Evolutionary conservation across 2,329 filamentous ascomycete genomes (phyloP).

Genomic region (Penicillium sp.): DNA sequence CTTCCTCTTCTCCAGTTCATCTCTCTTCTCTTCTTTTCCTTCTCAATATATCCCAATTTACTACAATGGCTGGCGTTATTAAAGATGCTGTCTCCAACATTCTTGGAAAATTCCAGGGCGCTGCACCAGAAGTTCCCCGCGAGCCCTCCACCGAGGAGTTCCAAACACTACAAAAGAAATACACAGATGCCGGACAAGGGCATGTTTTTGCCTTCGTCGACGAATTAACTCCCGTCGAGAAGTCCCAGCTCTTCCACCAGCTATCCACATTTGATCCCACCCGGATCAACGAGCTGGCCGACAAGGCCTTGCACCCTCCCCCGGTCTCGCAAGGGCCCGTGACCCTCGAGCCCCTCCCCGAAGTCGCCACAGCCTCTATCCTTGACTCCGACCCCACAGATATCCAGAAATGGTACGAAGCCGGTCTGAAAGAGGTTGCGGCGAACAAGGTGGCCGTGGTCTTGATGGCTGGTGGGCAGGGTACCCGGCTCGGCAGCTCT

Average conservation of each 20-base stretch:
- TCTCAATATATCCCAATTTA: neutral
- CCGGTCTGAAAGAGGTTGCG: slow-evolving; percentile 64
- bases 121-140: slow-evolving; percentile 40
- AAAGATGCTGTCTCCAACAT: slow-evolving; percentile 50
- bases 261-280: slow-evolving; percentile 77
- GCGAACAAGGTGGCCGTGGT: slow-evolving; percentile 77
- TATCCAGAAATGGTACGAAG: slow-evolving; percentile 79
- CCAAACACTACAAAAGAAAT: slow-evolving; percentile 67
- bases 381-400: slow-evolving; percentile 80
- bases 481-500: slow-evolving; percentile 89
- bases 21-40: neutral
- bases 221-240: slow-evolving; percentile 68
- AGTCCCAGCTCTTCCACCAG: slow-evolving; percentile 77
- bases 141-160: slow-evolving; percentile 65
- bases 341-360: slow-evolving; percentile 81
- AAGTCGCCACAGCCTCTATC: slow-evolving; percentile 81
- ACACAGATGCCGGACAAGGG: slow-evolving; percentile 70
- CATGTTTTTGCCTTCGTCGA: slow-evolving; percentile 90
- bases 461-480: slow-evolving; percentile 95
- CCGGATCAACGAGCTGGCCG: slow-evolving; percentile 82
- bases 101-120: slow-evolving; percentile 48
- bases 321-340: slow-evolving; percentile 52
- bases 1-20: neutral
- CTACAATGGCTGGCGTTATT: slow-evolving; percentile 41
- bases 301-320: slow-evolving; percentile 77